Evolutionary conservation across 345 rosid genomes (phyloP).

Genomic region (Eucalyptus fibrosa): DNA sequence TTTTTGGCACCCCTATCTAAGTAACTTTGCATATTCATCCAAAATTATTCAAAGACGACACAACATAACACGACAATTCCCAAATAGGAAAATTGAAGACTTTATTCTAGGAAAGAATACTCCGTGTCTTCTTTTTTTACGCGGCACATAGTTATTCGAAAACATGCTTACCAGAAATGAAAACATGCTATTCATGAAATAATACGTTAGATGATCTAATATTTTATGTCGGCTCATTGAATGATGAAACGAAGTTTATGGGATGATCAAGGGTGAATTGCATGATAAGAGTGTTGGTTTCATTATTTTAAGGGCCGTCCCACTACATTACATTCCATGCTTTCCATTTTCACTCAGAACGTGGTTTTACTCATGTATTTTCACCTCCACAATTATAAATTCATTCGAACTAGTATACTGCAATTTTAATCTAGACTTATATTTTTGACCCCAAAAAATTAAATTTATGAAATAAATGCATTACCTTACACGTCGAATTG

Average conservation of each 20-base stretch:
- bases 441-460: too few relatives aligned
- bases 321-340: not conserved
- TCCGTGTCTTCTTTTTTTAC: too few relatives aligned
- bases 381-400: not conserved
- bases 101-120: not conserved
- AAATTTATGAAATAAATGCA: not conserved
- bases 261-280: not conserved
- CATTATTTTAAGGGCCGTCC: not conserved
- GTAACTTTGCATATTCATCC: not conserved
- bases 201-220: not conserved
- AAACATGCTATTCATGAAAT: not conserved
- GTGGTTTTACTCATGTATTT: not conserved
- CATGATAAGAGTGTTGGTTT: not conserved
- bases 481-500: not conserved
- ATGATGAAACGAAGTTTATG: not conserved
- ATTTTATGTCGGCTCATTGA: not conserved
- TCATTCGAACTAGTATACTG: fast-evolving
- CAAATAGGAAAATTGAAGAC: not conserved
- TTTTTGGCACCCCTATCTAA: not conserved
- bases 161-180: not conserved
- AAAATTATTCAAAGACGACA: not conserved
- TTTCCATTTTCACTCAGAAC: not conserved
- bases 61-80: fast-evolving
- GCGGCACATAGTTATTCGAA: not conserved
- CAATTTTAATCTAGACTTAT: not conserved